Evolutionary conservation across 202 grass and related monocot species (phyloP), one percentile per base, ranked within the genome.

Genomic region (Elaeis oleifera): DNA sequence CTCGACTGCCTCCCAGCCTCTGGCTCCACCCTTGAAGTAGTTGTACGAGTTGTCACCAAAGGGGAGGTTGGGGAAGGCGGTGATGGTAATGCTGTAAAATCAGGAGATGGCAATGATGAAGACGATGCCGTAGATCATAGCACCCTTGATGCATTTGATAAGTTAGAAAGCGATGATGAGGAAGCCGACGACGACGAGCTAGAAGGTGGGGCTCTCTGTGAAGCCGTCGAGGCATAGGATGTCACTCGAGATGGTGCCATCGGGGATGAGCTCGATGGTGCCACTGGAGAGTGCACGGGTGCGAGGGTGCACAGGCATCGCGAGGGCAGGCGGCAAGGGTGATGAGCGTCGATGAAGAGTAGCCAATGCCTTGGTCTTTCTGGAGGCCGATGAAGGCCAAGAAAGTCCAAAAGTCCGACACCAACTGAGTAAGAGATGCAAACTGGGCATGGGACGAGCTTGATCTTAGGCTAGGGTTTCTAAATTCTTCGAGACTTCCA

Each of bases 251-350:
- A 91, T 84, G 81, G 53, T 96, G 61, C 60, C 81, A 76, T 84
- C 83, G 67, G 92, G 89, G 74, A 69, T 81, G 44, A 84, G 85
- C 65, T 81, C 91, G 80, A 74, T 75, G 65, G 92, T 89, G 55
- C 78, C 91, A 25, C 76, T 72, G 77, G 92, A 96, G 92, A 96
- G 74, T 74, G 49, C 4, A 65, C 21, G 23, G 63, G 63, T 13
- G 49, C 49, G 16, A 65, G 63, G 22, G 11, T 28, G 49, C 49
- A 5, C 63, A 49, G 4, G 13, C 16, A 4, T 53, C 22, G 21
- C 49, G 63, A 17, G 63, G 63, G 23, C 63, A 65, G 5, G 63
- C 63, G 14, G 63, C 48, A 16, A 65, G 63, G 16, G 63, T 65
- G 63, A 52, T 49, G 49, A 65, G 63, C 3, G 63, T 65, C 49